Evolutionary conservation across 768 basidiomycete species (phyloP).

Genomic region (Psilocybe azurescens): DNA sequence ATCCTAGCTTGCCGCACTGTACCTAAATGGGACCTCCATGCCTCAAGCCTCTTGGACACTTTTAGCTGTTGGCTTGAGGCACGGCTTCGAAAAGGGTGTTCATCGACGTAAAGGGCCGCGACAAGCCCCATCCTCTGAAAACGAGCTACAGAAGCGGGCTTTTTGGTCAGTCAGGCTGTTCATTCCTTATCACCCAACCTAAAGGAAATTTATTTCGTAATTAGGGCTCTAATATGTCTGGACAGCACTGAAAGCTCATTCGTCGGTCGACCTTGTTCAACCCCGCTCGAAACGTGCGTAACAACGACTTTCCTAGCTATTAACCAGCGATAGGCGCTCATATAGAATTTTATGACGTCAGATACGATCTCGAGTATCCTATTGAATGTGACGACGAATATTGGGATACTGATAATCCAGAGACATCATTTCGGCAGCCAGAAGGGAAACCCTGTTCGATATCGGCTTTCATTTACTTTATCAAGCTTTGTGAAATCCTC

Average conservation of each 20-base stretch:
- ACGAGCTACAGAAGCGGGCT: slow-evolving; percentile 65
- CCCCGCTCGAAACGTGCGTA: slow-evolving; percentile 74
- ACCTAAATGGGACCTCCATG: slow-evolving; percentile 48
- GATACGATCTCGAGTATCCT: slow-evolving; percentile 69
- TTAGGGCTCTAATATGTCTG: slow-evolving; percentile 34
- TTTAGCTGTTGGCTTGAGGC: slow-evolving; percentile 61
- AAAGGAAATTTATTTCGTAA: too few species aligned
- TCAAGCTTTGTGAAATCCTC: slow-evolving; percentile 66
- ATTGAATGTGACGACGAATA: slow-evolving; percentile 60
- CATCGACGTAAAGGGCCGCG: slow-evolving; percentile 53
- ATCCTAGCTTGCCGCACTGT: slow-evolving; percentile 33
- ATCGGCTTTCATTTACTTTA: slow-evolving; percentile 53
- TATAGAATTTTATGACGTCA: slow-evolving; percentile 22
- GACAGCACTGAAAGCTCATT: slow-evolving; percentile 46
- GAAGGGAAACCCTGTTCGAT: slow-evolving; percentile 57
- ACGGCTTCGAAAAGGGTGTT: slow-evolving; percentile 67
- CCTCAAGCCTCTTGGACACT: slow-evolving; percentile 62
- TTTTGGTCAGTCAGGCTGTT: slow-evolving; percentile 45
- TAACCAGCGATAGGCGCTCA: neutral
- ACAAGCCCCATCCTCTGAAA: slow-evolving; percentile 41
- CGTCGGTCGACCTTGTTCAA: slow-evolving; percentile 69
- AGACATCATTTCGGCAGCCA: slow-evolving; percentile 65
- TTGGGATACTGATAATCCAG: slow-evolving; percentile 50
- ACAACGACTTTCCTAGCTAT: neutral
- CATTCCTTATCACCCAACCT: too few species aligned